Conservation (phyloP, 768 basidiomycete species). For the Lactarius akahatsu region DNA sequence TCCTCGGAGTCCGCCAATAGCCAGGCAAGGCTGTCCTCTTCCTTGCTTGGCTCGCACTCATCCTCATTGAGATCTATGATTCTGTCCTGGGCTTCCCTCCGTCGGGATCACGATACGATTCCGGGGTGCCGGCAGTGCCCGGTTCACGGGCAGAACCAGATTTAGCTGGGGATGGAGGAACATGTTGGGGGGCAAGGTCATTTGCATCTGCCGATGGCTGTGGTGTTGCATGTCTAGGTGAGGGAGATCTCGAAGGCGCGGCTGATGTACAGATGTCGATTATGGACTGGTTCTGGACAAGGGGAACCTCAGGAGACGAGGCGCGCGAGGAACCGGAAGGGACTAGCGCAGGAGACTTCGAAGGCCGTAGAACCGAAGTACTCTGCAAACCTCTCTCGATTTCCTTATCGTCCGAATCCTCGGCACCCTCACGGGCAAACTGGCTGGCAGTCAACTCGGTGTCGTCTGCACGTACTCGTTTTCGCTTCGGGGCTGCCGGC, state of each 20-base stretch:
- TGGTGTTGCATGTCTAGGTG: slow-evolving; percentile 3
- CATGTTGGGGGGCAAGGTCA: neutral
- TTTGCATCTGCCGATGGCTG: neutral
- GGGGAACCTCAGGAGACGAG: slow-evolving; percentile 29
- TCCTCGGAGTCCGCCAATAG: slow-evolving; percentile 29
- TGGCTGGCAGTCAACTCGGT: slow-evolving; percentile 40
- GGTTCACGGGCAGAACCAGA: neutral
- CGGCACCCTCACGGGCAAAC: slow-evolving; percentile 45
- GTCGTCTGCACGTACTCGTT: slow-evolving; percentile 33
- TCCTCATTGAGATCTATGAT: neutral
- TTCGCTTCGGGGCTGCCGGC: slow-evolving; percentile 23
- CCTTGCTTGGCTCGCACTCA: neutral
- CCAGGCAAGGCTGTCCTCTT: slow-evolving; percentile 28
- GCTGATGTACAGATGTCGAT: slow-evolving; percentile 29
- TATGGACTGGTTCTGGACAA: slow-evolving; percentile 23
- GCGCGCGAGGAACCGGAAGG: slow-evolving; percentile 16
- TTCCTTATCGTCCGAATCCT: slow-evolving; percentile 57
- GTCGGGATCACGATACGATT: neutral
- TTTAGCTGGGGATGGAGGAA: slow-evolving; percentile 4
- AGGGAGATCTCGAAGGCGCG: slow-evolving; percentile 21
- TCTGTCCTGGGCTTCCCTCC: neutral
- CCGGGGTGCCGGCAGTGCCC: neutral
- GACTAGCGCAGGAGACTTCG: slow-evolving; percentile 7
- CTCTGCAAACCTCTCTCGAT: slow-evolving; percentile 45
- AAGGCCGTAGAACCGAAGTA: slow-evolving; percentile 16